Conservation (phyloP, 768 basidiomycete genomes). For the Rhodotorula taiwanensis region DNA sequence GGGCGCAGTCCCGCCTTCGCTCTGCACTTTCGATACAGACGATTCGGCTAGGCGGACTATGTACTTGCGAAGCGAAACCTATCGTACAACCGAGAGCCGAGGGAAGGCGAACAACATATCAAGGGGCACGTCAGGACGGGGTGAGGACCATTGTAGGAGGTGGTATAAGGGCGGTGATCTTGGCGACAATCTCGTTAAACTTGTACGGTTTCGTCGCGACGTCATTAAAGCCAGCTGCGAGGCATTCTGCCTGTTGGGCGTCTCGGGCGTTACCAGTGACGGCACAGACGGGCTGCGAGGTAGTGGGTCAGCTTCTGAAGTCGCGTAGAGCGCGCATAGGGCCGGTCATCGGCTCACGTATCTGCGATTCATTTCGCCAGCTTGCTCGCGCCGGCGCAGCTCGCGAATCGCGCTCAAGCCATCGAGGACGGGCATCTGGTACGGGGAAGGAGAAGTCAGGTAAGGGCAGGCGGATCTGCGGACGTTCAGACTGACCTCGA, state of each 20-base stretch:
- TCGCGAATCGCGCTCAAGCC: constrained; percentile 7
- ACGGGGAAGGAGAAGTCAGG: too few relatives aligned
- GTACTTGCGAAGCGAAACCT: too few relatives aligned
- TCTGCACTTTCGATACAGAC: too few relatives aligned
- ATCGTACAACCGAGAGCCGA: too few relatives aligned
- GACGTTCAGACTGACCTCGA: background rate
- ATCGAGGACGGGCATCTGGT: constrained; percentile 24
- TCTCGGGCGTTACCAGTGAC: constrained; percentile 26
- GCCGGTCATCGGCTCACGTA: background rate
- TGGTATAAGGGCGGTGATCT: background rate
- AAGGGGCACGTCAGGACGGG: background rate
- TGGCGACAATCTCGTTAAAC: background rate
- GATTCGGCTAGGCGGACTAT: too few relatives aligned
- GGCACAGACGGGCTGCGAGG: constrained; percentile 20
- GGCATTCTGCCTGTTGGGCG: background rate
- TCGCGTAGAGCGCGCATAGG: too few relatives aligned
- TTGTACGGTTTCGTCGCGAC: constrained; percentile 30
- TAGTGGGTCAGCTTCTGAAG: too few relatives aligned
- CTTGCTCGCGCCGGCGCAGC: background rate
- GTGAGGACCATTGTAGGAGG: background rate
- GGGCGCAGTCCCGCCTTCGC: too few relatives aligned
- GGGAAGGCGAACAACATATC: too few relatives aligned
- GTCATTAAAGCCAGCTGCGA: constrained; percentile 22
- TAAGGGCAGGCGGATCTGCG: background rate
- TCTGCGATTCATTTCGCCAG: background rate